Evolutionary conservation across 2,329 filamentous ascomycete species (phyloP).

Genomic region (Alternaria triticimaculans): DNA sequence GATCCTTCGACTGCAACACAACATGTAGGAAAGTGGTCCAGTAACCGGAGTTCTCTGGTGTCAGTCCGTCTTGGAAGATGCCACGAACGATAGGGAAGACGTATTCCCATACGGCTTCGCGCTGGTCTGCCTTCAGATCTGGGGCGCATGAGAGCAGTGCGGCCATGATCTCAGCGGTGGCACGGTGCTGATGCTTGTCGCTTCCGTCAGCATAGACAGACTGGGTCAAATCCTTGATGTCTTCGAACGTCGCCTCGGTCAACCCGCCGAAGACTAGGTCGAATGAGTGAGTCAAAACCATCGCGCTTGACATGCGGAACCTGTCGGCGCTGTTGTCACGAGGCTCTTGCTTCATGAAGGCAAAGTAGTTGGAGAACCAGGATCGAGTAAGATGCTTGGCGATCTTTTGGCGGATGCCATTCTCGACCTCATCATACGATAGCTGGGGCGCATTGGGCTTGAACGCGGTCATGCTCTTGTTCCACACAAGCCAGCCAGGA

Average conservation of each 20-base stretch:
- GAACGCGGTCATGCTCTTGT: constrained; percentile 82
- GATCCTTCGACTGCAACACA: constrained; percentile 86
- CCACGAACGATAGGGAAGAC: constrained; percentile 85
- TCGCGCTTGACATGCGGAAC: constrained; percentile 87
- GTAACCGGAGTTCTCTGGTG: constrained; percentile 91
- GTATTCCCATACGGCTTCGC: constrained; percentile 83
- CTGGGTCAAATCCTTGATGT: constrained; percentile 80
- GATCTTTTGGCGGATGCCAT: constrained; percentile 75
- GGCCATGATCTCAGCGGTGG: constrained; percentile 90
- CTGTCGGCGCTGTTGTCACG: constrained; percentile 81
- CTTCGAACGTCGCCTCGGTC: constrained; percentile 80
- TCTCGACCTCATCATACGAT: constrained; percentile 83
- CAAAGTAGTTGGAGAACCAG: constrained; percentile 89
- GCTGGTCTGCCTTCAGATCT: constrained; percentile 76
- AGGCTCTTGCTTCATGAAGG: constrained; percentile 94
- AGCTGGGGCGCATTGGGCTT: constrained; percentile 73
- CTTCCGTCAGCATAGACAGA: constrained; percentile 88
- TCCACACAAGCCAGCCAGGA: constrained; percentile 97
- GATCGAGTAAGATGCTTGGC: constrained; percentile 78
- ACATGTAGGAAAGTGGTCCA: constrained; percentile 95
- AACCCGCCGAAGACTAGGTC: constrained; percentile 84
- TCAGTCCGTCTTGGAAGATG: constrained; percentile 89
- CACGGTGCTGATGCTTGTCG: constrained; percentile 97
- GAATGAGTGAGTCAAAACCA: constrained; percentile 87
- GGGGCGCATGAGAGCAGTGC: constrained; percentile 81